Percentiles rank a stretch among this genome's conserved stretches.
These are phyloP conservation scores for Anthracocystis walkeri DNA, from an alignment of 1,284 basidiomycete species.

Conservation along the genomic window DNA sequence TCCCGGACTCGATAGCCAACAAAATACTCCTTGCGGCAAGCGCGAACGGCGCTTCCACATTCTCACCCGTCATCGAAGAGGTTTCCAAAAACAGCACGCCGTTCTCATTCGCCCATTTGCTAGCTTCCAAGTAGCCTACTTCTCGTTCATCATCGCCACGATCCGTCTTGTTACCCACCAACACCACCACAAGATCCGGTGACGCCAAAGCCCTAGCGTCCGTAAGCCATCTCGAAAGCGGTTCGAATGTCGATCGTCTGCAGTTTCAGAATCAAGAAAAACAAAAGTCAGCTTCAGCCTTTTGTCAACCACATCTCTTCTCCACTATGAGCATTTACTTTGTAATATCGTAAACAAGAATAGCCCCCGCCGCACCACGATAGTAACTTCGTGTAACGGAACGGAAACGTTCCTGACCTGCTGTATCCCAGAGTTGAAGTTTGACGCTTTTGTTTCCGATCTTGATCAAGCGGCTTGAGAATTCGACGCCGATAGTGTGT, in stretches of 20 bases:
- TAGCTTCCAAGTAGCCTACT: constrained; percentile 93
- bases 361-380: constrained; percentile 79
- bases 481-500: constrained; percentile 97
- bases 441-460: constrained; percentile 93
- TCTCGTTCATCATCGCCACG: constrained; percentile 86
- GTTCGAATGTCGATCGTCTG: constrained; percentile 76
- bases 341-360: constrained; percentile 96
- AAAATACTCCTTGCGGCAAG: constrained; percentile 90
- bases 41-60: constrained; percentile 91
- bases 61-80: constrained; percentile 90
- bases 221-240: constrained; percentile 86
- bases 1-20: constrained; percentile 90
- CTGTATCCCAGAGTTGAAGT: constrained; percentile 73
- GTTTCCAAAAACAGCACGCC: constrained; percentile 83
- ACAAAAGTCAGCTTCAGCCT: not conserved
- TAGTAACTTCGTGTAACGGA: constrained; percentile 98
- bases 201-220: constrained; percentile 89
- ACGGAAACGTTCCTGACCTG: constrained; percentile 72
- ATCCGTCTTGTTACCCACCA: constrained; percentile 96
- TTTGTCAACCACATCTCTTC: not conserved
- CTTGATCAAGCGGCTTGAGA: constrained; percentile 87
- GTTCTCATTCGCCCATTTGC: constrained; percentile 92
- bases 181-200: constrained; percentile 86
- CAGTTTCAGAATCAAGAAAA: not conserved
- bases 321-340: constrained; percentile 73